phyloP scores from a whole-genome alignment of 2,329 filamentous ascomycete species.

The Microthyrium microscopicum region DNA sequence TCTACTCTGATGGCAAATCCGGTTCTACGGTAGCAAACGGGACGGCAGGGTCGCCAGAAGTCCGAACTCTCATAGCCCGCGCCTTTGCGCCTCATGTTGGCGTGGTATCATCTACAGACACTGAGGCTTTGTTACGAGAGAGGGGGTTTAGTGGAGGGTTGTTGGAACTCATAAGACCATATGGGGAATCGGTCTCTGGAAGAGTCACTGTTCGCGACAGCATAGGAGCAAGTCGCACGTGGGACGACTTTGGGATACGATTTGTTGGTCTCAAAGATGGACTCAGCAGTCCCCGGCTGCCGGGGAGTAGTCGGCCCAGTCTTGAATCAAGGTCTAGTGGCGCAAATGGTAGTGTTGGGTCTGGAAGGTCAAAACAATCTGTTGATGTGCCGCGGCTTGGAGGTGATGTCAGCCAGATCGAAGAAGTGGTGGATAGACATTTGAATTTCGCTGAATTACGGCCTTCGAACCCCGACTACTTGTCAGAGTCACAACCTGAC shows the following conservation, averaged over 20 bases:
- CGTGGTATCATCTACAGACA: slow-evolving; percentile 73
- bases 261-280: slow-evolving; percentile 56
- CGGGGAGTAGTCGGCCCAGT: slow-evolving; percentile 16
- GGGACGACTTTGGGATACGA: slow-evolving; percentile 80
- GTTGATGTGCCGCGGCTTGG: slow-evolving; percentile 21
- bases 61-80: slow-evolving; percentile 52
- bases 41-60: slow-evolving; percentile 32
- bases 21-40: slow-evolving; percentile 18
- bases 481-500: slow-evolving; percentile 24
- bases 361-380: slow-evolving; percentile 15
- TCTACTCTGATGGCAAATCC: slow-evolving; percentile 24
- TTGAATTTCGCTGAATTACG: slow-evolving; percentile 53
- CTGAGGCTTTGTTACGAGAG: slow-evolving; percentile 57
- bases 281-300: slow-evolving; percentile 21
- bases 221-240: slow-evolving; percentile 62
- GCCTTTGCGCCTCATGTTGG: slow-evolving; percentile 83
- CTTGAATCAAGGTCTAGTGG: slow-evolving; percentile 20
- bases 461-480: slow-evolving; percentile 18
- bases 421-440: slow-evolving; percentile 66
- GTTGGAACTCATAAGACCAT: slow-evolving; percentile 73
- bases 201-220: slow-evolving; percentile 87
- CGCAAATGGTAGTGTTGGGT: slow-evolving; percentile 12
- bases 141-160: slow-evolving; percentile 77
- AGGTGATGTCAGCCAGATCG: slow-evolving; percentile 50
- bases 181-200: slow-evolving; percentile 73